A percentile compares a stretch with the other conserved stretches of the same genome.
Evolutionary conservation across 2,329 filamentous ascomycete genomes (phyloP).

Genomic region (Microcyclospora tardicrescens): DNA sequence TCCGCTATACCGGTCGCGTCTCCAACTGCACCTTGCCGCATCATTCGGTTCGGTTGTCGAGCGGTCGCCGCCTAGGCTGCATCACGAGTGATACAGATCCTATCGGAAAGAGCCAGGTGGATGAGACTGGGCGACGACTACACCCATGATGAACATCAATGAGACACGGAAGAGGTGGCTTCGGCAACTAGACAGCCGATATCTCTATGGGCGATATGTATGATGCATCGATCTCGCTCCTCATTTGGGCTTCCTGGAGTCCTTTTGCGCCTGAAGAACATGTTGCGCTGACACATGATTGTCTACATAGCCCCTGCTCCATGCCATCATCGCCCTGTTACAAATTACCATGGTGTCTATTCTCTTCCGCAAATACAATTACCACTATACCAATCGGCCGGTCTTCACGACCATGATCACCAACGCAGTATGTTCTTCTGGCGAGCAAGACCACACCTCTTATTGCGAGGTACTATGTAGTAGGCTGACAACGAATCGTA

Average conservation of each 20-base stretch:
- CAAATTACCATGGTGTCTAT: slow-evolving; percentile 79
- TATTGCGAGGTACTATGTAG: neutral
- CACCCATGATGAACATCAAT: slow-evolving; percentile 22
- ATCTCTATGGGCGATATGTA: slow-evolving; percentile 61
- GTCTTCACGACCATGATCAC: slow-evolving; percentile 98
- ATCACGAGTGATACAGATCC: no score
- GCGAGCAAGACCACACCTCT: neutral
- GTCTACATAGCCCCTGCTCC: slow-evolving; percentile 61
- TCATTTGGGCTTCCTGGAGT: neutral
- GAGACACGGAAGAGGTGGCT: slow-evolving; percentile 40
- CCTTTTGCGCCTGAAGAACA: neutral
- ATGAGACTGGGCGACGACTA: no score
- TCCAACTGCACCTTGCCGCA: no score
- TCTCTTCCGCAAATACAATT: slow-evolving; percentile 76
- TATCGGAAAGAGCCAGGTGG: no score
- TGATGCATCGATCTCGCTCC: slow-evolving; percentile 25
- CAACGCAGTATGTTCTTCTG: slow-evolving; percentile 56
- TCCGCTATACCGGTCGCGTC: no score
- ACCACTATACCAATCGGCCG: slow-evolving; percentile 87
- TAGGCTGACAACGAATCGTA: slow-evolving; percentile 7
- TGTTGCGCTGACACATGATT: neutral
- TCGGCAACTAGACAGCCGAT: slow-evolving; percentile 56
- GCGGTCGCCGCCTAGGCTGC: no score
- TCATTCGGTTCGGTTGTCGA: no score
- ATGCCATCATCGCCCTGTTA: slow-evolving; percentile 71